Evolutionary conservation across 2,329 filamentous ascomycete species (phyloP).

Genomic region (Sporothrix protearum): DNA sequence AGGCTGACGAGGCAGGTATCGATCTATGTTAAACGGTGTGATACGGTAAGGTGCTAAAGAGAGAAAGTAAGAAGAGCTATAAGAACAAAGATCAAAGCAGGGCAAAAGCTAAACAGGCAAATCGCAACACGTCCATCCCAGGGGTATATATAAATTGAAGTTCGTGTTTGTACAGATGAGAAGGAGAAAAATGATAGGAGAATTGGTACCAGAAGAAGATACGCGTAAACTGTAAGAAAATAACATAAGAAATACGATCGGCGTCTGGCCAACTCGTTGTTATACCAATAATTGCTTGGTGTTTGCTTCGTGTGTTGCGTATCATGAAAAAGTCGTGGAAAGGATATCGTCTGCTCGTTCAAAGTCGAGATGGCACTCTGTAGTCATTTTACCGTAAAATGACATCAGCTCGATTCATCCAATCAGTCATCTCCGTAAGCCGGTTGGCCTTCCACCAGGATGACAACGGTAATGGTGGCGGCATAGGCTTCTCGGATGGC

Average conservation of each 20-base stretch:
- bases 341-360: neutral
- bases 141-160: constrained; percentile 11
- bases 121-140: constrained; percentile 9
- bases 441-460: constrained; percentile 53
- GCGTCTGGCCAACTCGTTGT: constrained; percentile 6
- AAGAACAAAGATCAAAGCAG: neutral
- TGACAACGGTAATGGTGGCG: constrained; percentile 67
- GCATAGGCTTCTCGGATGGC: constrained; percentile 73
- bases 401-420: neutral
- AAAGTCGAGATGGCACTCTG: neutral
- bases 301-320: neutral
- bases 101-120: neutral
- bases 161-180: constrained; percentile 5
- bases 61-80: neutral
- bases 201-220: neutral
- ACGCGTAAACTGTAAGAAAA: neutral
- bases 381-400: neutral
- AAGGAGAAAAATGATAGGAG: neutral
- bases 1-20: neutral
- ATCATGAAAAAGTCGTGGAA: neutral
- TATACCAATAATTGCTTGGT: neutral
- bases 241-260: neutral
- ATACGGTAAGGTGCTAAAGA: neutral
- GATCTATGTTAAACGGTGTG: neutral
- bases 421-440: constrained; percentile 25